These are phyloP conservation scores for Cladophialophora chaetospira DNA, from an alignment of 2,329 filamentous ascomycete genomes.

Conservation along the genomic window DNA sequence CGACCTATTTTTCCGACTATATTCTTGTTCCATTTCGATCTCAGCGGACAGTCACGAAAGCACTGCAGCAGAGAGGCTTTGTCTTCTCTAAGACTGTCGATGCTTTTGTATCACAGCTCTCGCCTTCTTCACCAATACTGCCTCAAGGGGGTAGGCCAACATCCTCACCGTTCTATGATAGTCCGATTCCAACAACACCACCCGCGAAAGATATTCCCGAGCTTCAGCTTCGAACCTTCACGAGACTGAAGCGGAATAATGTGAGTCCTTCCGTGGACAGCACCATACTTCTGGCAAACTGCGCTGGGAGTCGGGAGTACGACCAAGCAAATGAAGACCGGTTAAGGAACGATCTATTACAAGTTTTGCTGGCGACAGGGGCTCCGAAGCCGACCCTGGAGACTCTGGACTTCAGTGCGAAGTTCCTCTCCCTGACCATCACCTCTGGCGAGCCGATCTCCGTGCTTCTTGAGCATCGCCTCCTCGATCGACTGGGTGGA, in stretches of 20 bases:
- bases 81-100: constrained; percentile 72
- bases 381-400: too few relatives aligned
- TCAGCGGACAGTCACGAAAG: constrained; percentile 71
- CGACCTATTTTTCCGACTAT: constrained; percentile 96
- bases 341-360: constrained; percentile 31
- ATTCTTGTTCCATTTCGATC: constrained; percentile 82
- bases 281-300: constrained; percentile 74
- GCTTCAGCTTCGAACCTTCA: constrained; percentile 80
- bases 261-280: constrained; percentile 73
- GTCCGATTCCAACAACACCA: constrained; percentile 64
- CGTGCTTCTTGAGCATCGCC: constrained; percentile 47
- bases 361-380: constrained; percentile 30
- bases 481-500: constrained; percentile 43
- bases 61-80: constrained; percentile 78
- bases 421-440: constrained; percentile 52
- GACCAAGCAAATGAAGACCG: constrained; percentile 17
- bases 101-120: constrained; percentile 61
- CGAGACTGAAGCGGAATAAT: constrained; percentile 73
- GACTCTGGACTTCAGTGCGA: constrained; percentile 38
- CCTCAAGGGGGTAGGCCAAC: constrained; percentile 32
- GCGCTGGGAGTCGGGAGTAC: constrained; percentile 63
- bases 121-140: constrained; percentile 41
- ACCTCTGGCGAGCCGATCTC: constrained; percentile 50
- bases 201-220: constrained; percentile 77
- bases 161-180: constrained; percentile 29